phyloP scores from a whole-genome alignment of 495 filamentous ascomycete species.

The Daldinia caldariorum region DNA sequence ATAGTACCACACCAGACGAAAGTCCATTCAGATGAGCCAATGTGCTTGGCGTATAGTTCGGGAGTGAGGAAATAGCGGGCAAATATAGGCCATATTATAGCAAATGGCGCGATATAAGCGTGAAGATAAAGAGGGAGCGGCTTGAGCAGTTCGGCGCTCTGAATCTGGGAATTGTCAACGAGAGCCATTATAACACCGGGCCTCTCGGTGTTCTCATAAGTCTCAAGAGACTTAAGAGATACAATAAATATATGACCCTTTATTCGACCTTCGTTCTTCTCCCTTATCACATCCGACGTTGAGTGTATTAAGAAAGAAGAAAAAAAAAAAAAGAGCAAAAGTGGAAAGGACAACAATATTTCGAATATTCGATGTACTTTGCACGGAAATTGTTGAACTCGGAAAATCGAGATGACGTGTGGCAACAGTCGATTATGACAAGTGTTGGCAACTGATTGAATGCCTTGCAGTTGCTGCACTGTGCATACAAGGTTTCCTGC shows the following conservation, averaged over 20 bases:
- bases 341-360: neutral
- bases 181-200: conserved; percentile 63
- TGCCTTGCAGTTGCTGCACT: neutral
- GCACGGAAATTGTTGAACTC: conserved; percentile 5
- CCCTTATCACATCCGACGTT: conserved; percentile 13
- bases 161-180: conserved; percentile 90
- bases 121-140: conserved; percentile 84
- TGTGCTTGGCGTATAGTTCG: conserved; percentile 87
- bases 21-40: conserved; percentile 92
- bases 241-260: neutral
- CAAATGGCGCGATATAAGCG: conserved; percentile 91
- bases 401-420: conserved; percentile 14
- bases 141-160: conserved; percentile 84
- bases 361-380: neutral
- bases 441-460: conserved; percentile 7
- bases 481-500: conserved; percentile 6
- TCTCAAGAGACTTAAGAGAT: neutral
- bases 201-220: conserved; percentile 24
- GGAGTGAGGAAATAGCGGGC: conserved; percentile 83
- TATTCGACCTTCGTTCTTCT: neutral
- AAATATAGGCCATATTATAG: conserved; percentile 89
- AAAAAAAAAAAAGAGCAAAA: conserved; percentile 1
- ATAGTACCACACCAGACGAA: conserved; percentile 92
- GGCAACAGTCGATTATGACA: conserved; percentile 4
- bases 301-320: neutral